These are phyloP conservation scores for Ensete glaucum DNA, from an alignment of 176 grass and related monocot species.

Conservation along the genomic window DNA sequence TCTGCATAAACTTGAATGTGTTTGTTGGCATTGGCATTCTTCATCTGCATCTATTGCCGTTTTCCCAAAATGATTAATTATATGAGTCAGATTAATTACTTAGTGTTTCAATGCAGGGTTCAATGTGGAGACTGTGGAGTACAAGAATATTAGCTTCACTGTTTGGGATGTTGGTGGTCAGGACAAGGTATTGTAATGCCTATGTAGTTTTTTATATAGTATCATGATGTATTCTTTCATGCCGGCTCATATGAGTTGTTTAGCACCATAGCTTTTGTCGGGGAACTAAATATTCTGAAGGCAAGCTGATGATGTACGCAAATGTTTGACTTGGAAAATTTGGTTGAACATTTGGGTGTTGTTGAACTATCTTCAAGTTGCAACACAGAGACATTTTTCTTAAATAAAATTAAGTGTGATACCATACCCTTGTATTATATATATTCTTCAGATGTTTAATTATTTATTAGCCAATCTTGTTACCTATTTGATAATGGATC, in stretches of 20 bases:
- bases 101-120: not conserved
- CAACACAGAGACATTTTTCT: not conserved
- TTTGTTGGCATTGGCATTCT: not conserved
- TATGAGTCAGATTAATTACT: not conserved
- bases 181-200: slow-evolving; percentile 8
- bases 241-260: not conserved
- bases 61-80: not conserved
- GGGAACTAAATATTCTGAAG: not conserved
- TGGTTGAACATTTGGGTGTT: not conserved
- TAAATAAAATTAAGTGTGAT: not conserved
- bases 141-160: slow-evolving; percentile 12
- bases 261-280: not conserved
- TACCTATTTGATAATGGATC: not conserved
- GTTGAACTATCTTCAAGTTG: not conserved
- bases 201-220: not conserved
- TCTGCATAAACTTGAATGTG: not conserved
- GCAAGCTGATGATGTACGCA: not conserved
- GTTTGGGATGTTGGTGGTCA: slow-evolving; percentile 13
- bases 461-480: not conserved
- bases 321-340: not conserved
- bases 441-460: not conserved
- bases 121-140: slow-evolving; percentile 13
- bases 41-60: not conserved
- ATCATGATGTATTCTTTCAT: too few species aligned
- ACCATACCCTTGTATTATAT: not conserved